Base-by-base conservation (phyloP, 371 early-diverging fungal genomes). In the Actinomortierella ambigua region DNA sequence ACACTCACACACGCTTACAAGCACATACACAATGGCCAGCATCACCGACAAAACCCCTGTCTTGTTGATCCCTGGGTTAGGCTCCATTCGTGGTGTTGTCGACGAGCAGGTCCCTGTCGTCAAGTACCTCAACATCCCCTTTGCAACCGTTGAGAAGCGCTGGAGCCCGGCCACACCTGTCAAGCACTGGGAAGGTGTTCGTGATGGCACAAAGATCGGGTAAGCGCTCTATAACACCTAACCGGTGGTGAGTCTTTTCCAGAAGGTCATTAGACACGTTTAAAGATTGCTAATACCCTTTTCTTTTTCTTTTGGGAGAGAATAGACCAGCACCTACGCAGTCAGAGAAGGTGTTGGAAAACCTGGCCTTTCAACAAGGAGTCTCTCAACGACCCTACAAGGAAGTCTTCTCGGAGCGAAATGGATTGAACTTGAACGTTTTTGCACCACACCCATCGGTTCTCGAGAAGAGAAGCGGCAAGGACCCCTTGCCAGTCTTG, bases 361-460 rank as follows among this genome's bases (percentile, higher is more conserved):
- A 4, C 4, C 34, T 34, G 34, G 11, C 7, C 11, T 17, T 27
- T 68, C 17, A n/a, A 15, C 20, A 18, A 44, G n/a, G 27, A 61
- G 13, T 3, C 26, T 42, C 3, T 24, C 44, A 8, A 48, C 18
- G n/a, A 34, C 0, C 41, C 42, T n/a, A 22, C 42, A 48, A 57
- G 40, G 3, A 59, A 47, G 6, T 40, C 34, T 71, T 51, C 56
- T 71, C 73, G 8, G 73, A 71, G n/a, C 66, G 64, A 40, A 77
- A 76, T 44, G 77, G 78, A 29, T 39, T 78, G 40, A 67, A 76
- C 26, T 53, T 78, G n/a, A 75, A 78, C 52, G 65, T 78, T 11
- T 75, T 68, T 59, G 63, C 71, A 1, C 78, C 78, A 22, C 24
- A 29, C 15, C 22, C 39, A n/a, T 17, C 14, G 4, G 52, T 17